Conservation (phyloP, 305 asterid species). For the Ilex paraguariensis region DNA sequence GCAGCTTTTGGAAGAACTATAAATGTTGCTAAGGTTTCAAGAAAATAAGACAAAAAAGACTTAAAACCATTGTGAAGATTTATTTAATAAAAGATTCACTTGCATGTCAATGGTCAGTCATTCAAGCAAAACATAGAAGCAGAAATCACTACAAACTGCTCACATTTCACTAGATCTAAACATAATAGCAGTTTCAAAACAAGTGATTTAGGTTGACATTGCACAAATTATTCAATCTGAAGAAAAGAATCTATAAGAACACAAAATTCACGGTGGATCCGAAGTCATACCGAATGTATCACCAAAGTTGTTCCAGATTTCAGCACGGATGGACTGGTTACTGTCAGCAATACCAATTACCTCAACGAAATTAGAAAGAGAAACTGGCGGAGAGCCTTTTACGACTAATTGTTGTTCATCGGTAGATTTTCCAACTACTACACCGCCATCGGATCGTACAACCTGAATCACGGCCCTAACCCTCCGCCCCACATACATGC, state of each 20-base stretch:
- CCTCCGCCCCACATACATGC: slow-evolving; percentile 61
- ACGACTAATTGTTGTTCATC: slow-evolving; percentile 69
- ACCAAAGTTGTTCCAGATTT: slow-evolving; percentile 79
- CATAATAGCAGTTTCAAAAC: no score
- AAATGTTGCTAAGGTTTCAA: no score
- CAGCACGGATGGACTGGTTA: slow-evolving; percentile 67
- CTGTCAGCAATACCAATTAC: slow-evolving; percentile 82
- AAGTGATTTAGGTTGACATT: no score
- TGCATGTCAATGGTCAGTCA: no score
- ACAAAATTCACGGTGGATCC: neutral
- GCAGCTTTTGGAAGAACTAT: no score
- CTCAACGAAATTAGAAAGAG: slow-evolving; percentile 75
- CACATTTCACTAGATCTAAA: no score
- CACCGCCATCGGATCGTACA: slow-evolving; percentile 60
- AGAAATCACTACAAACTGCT: no score
- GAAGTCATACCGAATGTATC: slow-evolving; percentile 55
- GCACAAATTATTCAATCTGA: no score
- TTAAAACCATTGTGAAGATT: no score
- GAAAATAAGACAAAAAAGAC: no score
- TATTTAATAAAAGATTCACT: no score
- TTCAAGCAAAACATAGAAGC: no score
- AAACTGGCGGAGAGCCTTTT: slow-evolving; percentile 61
- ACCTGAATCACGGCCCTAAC: slow-evolving; percentile 88
- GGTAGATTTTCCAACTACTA: slow-evolving; percentile 71
- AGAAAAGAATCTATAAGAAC: neutral